Conservation (phyloP, 352 stramenopile genomes). For the Thalassiosira hispida region DNA sequence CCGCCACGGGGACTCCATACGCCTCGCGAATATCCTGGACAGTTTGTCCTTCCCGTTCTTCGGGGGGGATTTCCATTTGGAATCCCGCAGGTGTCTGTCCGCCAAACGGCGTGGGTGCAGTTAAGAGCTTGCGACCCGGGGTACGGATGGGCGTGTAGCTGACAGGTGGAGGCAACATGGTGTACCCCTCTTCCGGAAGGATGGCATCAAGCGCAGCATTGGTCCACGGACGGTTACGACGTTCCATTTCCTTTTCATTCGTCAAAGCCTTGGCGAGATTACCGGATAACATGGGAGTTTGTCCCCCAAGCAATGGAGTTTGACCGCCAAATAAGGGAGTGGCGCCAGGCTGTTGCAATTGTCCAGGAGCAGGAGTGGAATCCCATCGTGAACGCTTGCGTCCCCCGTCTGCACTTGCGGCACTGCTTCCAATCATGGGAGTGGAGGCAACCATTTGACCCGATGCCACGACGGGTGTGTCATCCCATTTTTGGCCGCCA, state of each 20-base stretch:
- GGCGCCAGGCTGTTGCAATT: background rate
- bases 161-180: slow-evolving; percentile 93
- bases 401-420: slow-evolving; percentile 71
- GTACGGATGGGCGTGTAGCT: slow-evolving; percentile 96
- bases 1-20: slow-evolving; percentile 89
- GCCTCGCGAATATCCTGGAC: slow-evolving; percentile 84
- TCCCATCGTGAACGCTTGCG: slow-evolving; percentile 95
- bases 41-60: slow-evolving; percentile 76
- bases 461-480: slow-evolving; percentile 87
- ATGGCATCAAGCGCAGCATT: slow-evolving; percentile 97
- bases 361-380: slow-evolving; percentile 87
- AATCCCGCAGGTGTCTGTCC: slow-evolving; percentile 86
- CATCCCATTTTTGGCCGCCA: slow-evolving; percentile 90
- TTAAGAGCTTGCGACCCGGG: slow-evolving; percentile 92
- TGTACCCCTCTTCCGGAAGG: slow-evolving; percentile 94
- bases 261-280: slow-evolving; percentile 92
- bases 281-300: slow-evolving; percentile 68
- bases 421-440: slow-evolving; percentile 37
- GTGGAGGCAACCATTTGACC: slow-evolving; percentile 30
- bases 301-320: slow-evolving; percentile 49
- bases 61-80: slow-evolving; percentile 86
- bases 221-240: slow-evolving; percentile 93
- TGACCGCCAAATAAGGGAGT: slow-evolving; percentile 9
- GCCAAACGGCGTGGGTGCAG: slow-evolving; percentile 94
- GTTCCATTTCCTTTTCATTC: slow-evolving; percentile 96